A percentile compares a stretch with the other conserved stretches of the same genome.
Conservation (phyloP, 176 grass and related monocot species). For the Guadua angustifolia region DNA sequence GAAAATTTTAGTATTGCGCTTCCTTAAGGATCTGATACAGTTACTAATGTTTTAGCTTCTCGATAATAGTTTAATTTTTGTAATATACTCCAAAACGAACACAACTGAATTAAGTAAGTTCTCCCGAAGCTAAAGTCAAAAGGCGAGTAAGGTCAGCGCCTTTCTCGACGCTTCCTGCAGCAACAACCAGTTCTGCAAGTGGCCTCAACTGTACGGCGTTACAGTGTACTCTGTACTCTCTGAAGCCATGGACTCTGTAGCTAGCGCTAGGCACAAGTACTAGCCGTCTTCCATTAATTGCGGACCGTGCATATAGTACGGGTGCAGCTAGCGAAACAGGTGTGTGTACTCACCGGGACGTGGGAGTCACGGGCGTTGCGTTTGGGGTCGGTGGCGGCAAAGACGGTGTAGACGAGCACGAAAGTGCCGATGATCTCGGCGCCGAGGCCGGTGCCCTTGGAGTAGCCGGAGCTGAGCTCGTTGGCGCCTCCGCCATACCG, state of each 20-base stretch:
- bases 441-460: constrained; percentile 76
- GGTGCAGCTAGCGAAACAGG: background rate
- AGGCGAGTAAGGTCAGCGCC: background rate
- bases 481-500: constrained; percentile 84
- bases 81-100: background rate
- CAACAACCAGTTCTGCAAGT: constrained; percentile 1
- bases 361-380: constrained; percentile 85
- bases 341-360: constrained; percentile 60
- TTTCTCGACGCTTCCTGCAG: background rate
- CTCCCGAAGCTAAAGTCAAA: background rate
- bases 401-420: constrained; percentile 96
- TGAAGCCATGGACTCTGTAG: background rate
- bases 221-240: background rate
- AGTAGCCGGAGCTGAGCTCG: constrained; percentile 65
- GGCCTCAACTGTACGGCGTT: background rate
- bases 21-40: background rate
- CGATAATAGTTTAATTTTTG: background rate
- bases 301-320: background rate
- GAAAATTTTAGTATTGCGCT: background rate
- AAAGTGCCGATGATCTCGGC: constrained; percentile 99
- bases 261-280: background rate
- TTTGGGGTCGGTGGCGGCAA: constrained; percentile 92
- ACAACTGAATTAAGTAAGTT: constrained; percentile 2
- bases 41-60: background rate
- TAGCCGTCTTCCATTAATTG: background rate